A percentile compares a stretch with the other conserved stretches of the same genome.
Evolutionary conservation across 148 eudicot genomes (phyloP).

Genomic region (Vaccinium myrtillus): DNA sequence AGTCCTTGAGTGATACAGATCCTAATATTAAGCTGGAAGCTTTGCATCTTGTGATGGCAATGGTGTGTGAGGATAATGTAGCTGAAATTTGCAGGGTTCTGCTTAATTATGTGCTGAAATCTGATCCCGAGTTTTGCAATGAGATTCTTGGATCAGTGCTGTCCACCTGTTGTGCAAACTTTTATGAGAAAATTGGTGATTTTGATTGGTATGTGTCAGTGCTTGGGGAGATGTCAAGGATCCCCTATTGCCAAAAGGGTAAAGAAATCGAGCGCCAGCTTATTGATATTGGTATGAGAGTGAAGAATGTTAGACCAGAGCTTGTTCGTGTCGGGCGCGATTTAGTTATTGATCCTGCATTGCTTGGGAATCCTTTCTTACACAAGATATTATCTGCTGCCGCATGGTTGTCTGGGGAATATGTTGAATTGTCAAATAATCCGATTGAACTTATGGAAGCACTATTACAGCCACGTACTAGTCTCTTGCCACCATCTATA

Average conservation of each 20-base stretch:
- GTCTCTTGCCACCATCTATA: constrained; percentile 62
- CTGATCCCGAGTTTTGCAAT: constrained; percentile 81
- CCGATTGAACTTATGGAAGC: constrained; percentile 79
- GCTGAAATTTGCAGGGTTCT: constrained; percentile 63
- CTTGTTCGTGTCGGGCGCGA: constrained; percentile 76
- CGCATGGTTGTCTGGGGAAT: constrained; percentile 91
- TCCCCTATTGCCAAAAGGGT: constrained; percentile 83
- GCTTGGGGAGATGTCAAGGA: constrained; percentile 83
- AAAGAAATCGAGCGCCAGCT: constrained; percentile 79
- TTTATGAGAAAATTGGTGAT: constrained; percentile 50
- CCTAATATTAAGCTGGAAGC: constrained; percentile 66
- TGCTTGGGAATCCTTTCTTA: constrained; percentile 82
- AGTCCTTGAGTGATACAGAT: constrained; percentile 70
- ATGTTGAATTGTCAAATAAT: constrained; percentile 68
- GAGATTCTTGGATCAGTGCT: constrained; percentile 69
- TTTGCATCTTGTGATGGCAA: constrained; percentile 65
- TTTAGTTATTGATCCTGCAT: constrained; percentile 86
- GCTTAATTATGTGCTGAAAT: constrained; percentile 67
- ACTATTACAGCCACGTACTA: constrained; percentile 85
- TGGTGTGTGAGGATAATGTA: constrained; percentile 86
- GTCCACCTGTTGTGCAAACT: constrained; percentile 58
- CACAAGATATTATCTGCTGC: constrained; percentile 72
- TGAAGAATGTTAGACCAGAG: constrained; percentile 76
- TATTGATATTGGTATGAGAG: constrained; percentile 94
- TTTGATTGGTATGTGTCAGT: constrained; percentile 32